Percentiles rank a stretch among this genome's conserved stretches.
These are phyloP conservation scores for Rhipidocladum racemiflorum DNA, from an alignment of 176 grass and related monocot genomes.

Conservation along the genomic window DNA sequence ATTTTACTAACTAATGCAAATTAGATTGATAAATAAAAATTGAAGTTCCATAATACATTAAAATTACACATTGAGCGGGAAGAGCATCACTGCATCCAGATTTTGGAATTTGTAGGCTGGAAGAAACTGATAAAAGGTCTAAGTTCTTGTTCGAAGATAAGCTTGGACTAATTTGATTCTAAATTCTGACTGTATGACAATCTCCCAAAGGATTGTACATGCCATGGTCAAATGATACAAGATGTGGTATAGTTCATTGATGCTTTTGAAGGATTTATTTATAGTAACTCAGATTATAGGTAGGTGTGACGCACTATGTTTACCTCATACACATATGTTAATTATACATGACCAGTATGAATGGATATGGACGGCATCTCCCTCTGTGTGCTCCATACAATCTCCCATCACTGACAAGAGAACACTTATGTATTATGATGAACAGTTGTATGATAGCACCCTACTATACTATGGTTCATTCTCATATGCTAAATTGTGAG, in stretches of 20 bases:
- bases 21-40: background rate
- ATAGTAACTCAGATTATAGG: background rate
- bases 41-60: background rate
- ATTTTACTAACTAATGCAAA: constrained; percentile 3
- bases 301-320: background rate
- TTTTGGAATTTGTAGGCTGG: background rate
- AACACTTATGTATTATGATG: background rate
- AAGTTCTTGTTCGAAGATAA: constrained; percentile 21
- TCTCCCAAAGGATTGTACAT: background rate
- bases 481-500: constrained; percentile 15
- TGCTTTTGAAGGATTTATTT: constrained; percentile 24
- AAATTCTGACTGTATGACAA: background rate
- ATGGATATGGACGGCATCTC: background rate
- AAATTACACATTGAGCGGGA: background rate
- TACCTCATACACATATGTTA: background rate
- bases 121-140: constrained; percentile 14
- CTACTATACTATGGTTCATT: background rate
- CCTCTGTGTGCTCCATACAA: background rate
- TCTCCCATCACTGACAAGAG: background rate
- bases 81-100: background rate
- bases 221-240: background rate
- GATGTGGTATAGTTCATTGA: background rate
- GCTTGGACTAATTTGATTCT: constrained; percentile 24
- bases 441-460: background rate
- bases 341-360: background rate